phyloP scores from a whole-genome alignment of 306 rosid genomes.

The Prunus davidiana region DNA sequence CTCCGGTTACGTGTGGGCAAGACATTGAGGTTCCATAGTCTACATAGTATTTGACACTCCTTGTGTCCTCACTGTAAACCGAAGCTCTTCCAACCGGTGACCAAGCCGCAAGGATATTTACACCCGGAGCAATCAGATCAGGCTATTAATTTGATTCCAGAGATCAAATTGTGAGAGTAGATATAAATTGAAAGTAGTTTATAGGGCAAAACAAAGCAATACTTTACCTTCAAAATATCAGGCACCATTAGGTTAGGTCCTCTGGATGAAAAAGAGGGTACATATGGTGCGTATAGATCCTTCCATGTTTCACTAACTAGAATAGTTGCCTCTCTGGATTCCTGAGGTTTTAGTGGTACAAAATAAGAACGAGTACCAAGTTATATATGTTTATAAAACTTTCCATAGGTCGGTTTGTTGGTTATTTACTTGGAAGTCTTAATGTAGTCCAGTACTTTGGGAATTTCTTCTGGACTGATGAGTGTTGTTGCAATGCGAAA shows the following conservation, averaged over 20 bases:
- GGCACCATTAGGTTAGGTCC: constrained; percentile 23
- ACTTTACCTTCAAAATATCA: constrained; percentile 29
- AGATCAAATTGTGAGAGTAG: neutral
- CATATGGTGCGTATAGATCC: constrained; percentile 9
- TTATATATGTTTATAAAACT: neutral
- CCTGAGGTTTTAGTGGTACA: neutral
- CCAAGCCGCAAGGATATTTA: constrained; percentile 23
- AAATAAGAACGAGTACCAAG: neutral
- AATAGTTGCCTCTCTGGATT: constrained; percentile 25
- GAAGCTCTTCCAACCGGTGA: constrained; percentile 3
- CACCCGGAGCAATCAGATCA: constrained; percentile 26
- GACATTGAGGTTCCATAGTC: constrained; percentile 30
- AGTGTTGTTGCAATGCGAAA: constrained; percentile 13
- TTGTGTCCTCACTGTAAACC: neutral
- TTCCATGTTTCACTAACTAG: constrained; percentile 4
- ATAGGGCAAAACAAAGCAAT: neutral
- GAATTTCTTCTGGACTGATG: constrained; percentile 5
- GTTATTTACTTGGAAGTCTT: constrained; percentile 8
- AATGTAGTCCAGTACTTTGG: constrained; percentile 13
- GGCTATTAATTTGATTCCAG: constrained; percentile 8
- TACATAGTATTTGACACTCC: constrained; percentile 7
- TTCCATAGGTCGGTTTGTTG: neutral
- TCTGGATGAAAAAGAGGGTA: constrained; percentile 23
- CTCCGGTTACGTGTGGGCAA: constrained; percentile 31
- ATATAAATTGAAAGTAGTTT: neutral